Evolutionary conservation across 163 green algal genomes (phyloP).

Genomic region (Chlorella variabilis): DNA sequence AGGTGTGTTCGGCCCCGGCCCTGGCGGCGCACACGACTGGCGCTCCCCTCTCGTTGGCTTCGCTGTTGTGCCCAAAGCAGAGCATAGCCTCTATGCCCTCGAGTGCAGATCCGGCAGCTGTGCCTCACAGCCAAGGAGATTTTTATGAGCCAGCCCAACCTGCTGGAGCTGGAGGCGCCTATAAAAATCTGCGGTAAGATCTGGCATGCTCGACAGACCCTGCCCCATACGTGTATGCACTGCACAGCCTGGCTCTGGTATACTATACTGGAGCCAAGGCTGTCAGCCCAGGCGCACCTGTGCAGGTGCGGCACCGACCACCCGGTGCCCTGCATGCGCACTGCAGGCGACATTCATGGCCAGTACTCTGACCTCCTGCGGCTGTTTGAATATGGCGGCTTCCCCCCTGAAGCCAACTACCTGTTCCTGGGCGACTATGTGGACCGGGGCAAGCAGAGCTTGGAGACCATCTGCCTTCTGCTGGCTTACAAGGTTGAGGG

Average conservation of each 20-base stretch:
- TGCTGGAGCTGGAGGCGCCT: conserved; percentile 97
- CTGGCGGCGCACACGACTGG: not conserved
- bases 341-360: conserved; percentile 97
- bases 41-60: not conserved
- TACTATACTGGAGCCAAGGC: not conserved
- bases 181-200: conserved; percentile 98
- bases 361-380: conserved; percentile 98
- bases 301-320: not conserved
- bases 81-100: no score
- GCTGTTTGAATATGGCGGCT: conserved; percentile 99
- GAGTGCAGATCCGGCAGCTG: conserved; percentile 89
- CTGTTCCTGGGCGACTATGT: conserved; percentile 99
- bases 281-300: not conserved
- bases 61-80: not conserved
- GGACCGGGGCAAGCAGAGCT: conserved; percentile 97
- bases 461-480: conserved; percentile 99
- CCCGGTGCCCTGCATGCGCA: not conserved
- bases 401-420: conserved; percentile 99
- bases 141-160: conserved; percentile 97
- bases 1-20: conserved; percentile 19
- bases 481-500: conserved; percentile 95
- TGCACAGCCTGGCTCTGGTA: not conserved
- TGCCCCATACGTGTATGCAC: not conserved
- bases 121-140: conserved; percentile 96
- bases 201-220: not conserved